Evolutionary conservation across 768 basidiomycete genomes (phyloP), one percentile per base, ranked within the genome.

Genomic region (Postia placenta): DNA sequence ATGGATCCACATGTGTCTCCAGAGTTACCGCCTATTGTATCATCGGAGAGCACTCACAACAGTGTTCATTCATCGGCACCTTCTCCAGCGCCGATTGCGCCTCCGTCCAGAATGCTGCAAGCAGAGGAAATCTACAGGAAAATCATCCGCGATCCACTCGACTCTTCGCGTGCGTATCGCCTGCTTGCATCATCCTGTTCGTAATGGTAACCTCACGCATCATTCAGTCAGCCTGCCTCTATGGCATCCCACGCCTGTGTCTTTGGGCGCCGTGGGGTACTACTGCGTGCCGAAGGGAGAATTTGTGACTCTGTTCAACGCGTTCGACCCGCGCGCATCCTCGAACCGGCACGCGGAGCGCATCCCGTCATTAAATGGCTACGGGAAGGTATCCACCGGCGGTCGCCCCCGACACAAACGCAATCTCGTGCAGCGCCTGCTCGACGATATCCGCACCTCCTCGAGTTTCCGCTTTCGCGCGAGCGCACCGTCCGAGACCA

Each of bases 241-340:
- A 5, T 92, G 88, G 88, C 72, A 69, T 5, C 89, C 89, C 1
- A 66, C 75, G 2, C 71, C 58, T 4, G 76, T 91, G 0, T 62
- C 73, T 12, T 65, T 90, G 2, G 90, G 89, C 5, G 80, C 81
- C 2, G 82, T 92, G 6, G 90, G 90, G 2, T 92, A 85, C 61
- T 66, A 89, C 23, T 72, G 70, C 27, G 85, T 81, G 56, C 77
- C 81, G 0, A 64, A 66, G 9, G 89, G 88, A 2, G 65, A 68
- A 39, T 92, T 92, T 54, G 66, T 87, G 50, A 82, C 80, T 6
- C 69, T 91, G 5, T 81, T 89, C 66, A 86, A 89, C 62, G 77
- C 83, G 1, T 74, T 80, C 60, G 67, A 75, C 44, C 83, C 80
- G 4, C 63, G 65, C 36, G 73, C 72, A 51, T 70, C 78, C 6